phyloP scores from a whole-genome alignment of 1,139 yeast species.

The Yamadazyma epiphylla region DNA sequence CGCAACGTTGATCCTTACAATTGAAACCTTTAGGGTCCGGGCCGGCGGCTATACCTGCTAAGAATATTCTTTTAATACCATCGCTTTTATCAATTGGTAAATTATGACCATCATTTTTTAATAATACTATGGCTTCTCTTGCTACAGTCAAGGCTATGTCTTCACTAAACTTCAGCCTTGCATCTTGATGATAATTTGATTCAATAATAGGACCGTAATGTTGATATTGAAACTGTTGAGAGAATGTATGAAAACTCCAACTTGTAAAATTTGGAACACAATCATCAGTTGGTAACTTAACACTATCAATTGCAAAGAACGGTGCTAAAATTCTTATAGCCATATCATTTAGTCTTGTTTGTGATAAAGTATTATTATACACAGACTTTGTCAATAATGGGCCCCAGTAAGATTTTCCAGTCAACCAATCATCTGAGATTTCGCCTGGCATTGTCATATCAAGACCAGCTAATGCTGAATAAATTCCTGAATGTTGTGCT shows the following conservation, averaged over 20 bases:
- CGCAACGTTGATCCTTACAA: constrained; percentile 47
- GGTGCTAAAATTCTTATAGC: constrained; percentile 57
- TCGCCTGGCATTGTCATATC: constrained; percentile 73
- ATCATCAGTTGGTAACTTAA: constrained; percentile 33
- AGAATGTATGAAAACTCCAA: constrained; percentile 55
- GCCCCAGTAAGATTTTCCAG: constrained; percentile 59
- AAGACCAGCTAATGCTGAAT: constrained; percentile 55
- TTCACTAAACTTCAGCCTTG: constrained; percentile 46
- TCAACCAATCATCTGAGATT: constrained; percentile 47
- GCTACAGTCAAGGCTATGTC: constrained; percentile 53
- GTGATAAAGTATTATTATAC: constrained; percentile 54
- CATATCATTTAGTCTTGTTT: constrained; percentile 59
- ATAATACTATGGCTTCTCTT: constrained; percentile 51
- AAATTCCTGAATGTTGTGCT: constrained; percentile 57
- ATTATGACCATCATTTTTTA: constrained; percentile 47
- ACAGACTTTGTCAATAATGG: constrained; percentile 53
- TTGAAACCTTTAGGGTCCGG: constrained; percentile 46
- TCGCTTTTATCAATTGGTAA: constrained; percentile 46
- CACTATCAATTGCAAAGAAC: constrained; percentile 41
- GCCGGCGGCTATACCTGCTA: constrained; percentile 49
- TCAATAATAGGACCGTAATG: constrained; percentile 51
- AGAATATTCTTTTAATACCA: constrained; percentile 40
- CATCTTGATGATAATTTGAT: constrained; percentile 55
- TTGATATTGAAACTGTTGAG: constrained; percentile 49
- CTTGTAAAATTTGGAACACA: constrained; percentile 55